Conservation (phyloP, 1,139 yeast genomes). For the Geotrichum histeridarum region DNA sequence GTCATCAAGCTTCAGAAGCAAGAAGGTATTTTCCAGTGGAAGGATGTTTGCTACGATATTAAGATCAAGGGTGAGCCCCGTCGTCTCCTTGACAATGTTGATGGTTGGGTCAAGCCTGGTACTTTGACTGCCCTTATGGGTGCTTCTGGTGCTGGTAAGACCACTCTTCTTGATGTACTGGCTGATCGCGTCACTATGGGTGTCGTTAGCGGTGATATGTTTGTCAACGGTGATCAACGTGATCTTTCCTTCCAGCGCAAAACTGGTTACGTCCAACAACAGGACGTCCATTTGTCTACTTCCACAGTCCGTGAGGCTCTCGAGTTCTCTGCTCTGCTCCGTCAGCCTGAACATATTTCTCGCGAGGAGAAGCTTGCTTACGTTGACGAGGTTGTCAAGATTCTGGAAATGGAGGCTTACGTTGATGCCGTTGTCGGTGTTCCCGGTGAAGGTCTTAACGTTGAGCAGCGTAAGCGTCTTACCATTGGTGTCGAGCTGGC, state of each 20-base stretch:
- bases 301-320: slow-evolving; percentile 78
- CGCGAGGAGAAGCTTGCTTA: slow-evolving; percentile 59
- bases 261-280: slow-evolving; percentile 81
- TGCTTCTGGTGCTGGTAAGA: slow-evolving; percentile 85
- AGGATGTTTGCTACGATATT: slow-evolving; percentile 68
- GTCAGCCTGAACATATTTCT: slow-evolving; percentile 58
- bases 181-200: slow-evolving; percentile 78
- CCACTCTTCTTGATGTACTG: slow-evolving; percentile 67
- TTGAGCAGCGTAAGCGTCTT: slow-evolving; percentile 79
- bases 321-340: slow-evolving; percentile 63
- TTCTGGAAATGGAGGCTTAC: slow-evolving; percentile 66
- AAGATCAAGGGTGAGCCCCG: slow-evolving; percentile 56
- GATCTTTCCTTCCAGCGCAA: slow-evolving; percentile 73
- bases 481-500: slow-evolving; percentile 85
- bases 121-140: slow-evolving; percentile 79
- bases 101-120: slow-evolving; percentile 81
- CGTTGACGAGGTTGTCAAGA: slow-evolving; percentile 63
- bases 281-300: slow-evolving; percentile 68
- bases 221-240: slow-evolving; percentile 65
- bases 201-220: slow-evolving; percentile 68
- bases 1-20: slow-evolving; percentile 24
- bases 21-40: slow-evolving; percentile 67
- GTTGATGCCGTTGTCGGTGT: slow-evolving; percentile 83
- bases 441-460: slow-evolving; percentile 69
- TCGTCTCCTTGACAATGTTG: slow-evolving; percentile 60